Conservation (phyloP, 2,329 filamentous ascomycete genomes). For the Raffaelea ambrosiae region DNA sequence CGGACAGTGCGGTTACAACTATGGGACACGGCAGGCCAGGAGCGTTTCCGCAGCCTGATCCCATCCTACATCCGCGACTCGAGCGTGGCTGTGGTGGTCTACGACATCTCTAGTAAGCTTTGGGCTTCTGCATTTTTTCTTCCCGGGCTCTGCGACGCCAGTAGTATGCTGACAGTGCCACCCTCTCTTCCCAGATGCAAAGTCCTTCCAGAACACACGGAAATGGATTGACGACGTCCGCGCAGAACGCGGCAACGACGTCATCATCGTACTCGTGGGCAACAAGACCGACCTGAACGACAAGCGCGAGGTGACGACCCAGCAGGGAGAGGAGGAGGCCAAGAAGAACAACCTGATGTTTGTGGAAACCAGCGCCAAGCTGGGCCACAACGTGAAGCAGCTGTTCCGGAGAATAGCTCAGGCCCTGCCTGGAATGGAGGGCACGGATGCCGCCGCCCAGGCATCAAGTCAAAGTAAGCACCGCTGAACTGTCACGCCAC, state of each 20-base stretch:
- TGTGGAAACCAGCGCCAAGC: conserved; percentile 96
- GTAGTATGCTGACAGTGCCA: not conserved
- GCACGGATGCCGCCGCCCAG: conserved; percentile 69
- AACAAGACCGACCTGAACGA: conserved; percentile 99
- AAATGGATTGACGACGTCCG: conserved; percentile 99
- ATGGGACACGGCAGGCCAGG: conserved; percentile 97
- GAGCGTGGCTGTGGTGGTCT: conserved; percentile 95
- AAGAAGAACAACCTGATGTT: conserved; percentile 99
- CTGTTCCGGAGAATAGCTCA: conserved; percentile 98
- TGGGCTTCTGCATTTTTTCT: not conserved
- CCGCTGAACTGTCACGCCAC: not conserved
- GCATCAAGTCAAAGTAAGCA: conserved; percentile 61
- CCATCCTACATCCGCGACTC: conserved; percentile 98
- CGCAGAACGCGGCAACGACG: conserved; percentile 93
- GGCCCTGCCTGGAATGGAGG: conserved; percentile 95
- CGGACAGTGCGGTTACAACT: conserved; percentile 93
- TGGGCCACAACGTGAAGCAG: conserved; percentile 96
- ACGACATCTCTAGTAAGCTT: conserved; percentile 78
- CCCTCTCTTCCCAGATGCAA: conserved; percentile 51
- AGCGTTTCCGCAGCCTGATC: conserved; percentile 93
- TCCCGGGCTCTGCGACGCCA: not conserved
- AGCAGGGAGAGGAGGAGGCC: conserved; percentile 94
- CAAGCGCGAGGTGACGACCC: conserved; percentile 93
- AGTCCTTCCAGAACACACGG: conserved; percentile 96
- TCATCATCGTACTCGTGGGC: conserved; percentile 95